phyloP scores from a whole-genome alignment of 108 stramenopile genomes.

The Pseudonitzschia pungens region DNA sequence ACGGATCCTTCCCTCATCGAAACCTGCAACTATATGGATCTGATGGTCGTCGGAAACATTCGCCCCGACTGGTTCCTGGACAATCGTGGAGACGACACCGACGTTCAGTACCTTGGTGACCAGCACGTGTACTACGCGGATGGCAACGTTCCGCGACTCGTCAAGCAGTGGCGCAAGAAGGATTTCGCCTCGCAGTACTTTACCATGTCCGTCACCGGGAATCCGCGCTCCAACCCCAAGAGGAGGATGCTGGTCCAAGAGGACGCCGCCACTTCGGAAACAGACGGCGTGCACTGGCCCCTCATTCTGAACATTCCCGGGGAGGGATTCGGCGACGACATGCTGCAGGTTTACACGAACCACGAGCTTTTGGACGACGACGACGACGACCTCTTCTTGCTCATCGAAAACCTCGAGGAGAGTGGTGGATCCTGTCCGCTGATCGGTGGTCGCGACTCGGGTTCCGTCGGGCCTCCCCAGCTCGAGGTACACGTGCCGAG shows the following conservation, averaged over 20 bases:
- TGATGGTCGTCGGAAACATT: conserved; percentile 50
- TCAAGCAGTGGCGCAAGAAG: conserved; percentile 60
- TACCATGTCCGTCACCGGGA: conserved; percentile 39
- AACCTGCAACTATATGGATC: conserved; percentile 30
- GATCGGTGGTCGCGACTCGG: conserved; percentile 2
- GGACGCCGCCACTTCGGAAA: not conserved
- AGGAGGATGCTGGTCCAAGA: not conserved
- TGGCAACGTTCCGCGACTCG: conserved; percentile 31
- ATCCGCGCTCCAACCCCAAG: conserved; percentile 1
- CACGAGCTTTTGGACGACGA: conserved; percentile 33
- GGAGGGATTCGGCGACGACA: conserved; percentile 55
- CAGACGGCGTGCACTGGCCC: conserved; percentile 43
- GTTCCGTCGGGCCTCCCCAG: conserved; percentile 33
- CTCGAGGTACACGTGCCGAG: conserved; percentile 40
- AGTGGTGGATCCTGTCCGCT: conserved; percentile 21
- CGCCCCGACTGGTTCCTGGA: conserved; percentile 56
- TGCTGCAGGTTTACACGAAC: conserved; percentile 39
- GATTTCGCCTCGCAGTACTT: conserved; percentile 58
- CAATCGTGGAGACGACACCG: conserved; percentile 43
- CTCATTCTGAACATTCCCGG: conserved; percentile 47
- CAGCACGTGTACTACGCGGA: conserved; percentile 47
- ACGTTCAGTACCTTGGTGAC: conserved; percentile 50
- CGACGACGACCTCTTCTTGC: conserved; percentile 29
- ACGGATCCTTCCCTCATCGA: conserved; percentile 39
- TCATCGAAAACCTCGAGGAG: conserved; percentile 35